phyloP scores from a whole-genome alignment of 345 rosid genomes.

The Erysimum cheiranthoides region DNA sequence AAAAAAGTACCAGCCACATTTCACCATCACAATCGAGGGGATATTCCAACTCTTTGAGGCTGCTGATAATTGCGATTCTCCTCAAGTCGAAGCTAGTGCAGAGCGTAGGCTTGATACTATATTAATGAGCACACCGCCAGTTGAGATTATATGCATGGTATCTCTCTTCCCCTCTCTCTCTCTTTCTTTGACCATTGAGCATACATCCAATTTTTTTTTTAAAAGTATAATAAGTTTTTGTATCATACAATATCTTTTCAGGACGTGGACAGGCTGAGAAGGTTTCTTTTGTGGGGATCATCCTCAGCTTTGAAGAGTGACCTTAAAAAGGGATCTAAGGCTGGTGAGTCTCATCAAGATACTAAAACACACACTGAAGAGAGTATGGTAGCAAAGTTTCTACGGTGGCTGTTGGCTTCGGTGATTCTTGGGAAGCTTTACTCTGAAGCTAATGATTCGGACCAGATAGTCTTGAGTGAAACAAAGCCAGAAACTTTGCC shows the following conservation, averaged over 20 bases:
- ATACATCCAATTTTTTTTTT: constrained; percentile 15
- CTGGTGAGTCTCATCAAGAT: constrained; percentile 38
- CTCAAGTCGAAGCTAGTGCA: constrained; percentile 48
- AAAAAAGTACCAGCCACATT: constrained; percentile 74
- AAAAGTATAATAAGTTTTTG: constrained; percentile 13
- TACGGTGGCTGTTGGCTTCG: constrained; percentile 85
- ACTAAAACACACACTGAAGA: constrained; percentile 44
- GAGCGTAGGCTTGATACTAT: constrained; percentile 67
- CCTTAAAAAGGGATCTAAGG: constrained; percentile 37
- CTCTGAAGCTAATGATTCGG: constrained; percentile 35
- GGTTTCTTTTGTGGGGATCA: constrained; percentile 75
- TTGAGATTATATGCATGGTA: constrained; percentile 67
- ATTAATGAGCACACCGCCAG: constrained; percentile 73
- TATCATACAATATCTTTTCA: constrained; percentile 46
- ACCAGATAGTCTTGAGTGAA: constrained; percentile 33
- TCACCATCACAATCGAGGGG: constrained; percentile 68
- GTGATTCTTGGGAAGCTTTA: constrained; percentile 70
- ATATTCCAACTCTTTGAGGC: constrained; percentile 65
- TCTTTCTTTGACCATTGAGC: constrained; percentile 21
- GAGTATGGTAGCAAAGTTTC: constrained; percentile 62
- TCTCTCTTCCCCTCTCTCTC: constrained; percentile 37
- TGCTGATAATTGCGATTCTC: constrained; percentile 43
- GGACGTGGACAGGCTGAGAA: constrained; percentile 63
- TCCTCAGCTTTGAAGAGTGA: constrained; percentile 69
- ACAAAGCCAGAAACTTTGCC: constrained; percentile 49